phyloP scores from a whole-genome alignment of 2,329 filamentous ascomycete species.

The Neodidymelliopsis sp. region DNA sequence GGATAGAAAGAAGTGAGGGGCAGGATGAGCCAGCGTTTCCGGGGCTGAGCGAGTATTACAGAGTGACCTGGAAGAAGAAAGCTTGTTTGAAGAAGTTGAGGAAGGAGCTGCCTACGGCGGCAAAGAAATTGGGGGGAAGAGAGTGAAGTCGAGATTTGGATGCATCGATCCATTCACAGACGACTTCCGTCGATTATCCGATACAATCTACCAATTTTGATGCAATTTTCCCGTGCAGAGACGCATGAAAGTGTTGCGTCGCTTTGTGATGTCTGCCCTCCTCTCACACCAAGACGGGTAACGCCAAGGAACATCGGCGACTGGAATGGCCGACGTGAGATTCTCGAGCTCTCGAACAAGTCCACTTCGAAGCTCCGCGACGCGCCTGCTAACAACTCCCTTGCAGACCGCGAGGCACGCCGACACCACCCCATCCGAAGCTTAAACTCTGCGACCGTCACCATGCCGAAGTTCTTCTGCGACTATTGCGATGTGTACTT shows the following conservation, averaged over 20 bases:
- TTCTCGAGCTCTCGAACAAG: constrained; percentile 23
- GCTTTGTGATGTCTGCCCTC: too few relatives aligned
- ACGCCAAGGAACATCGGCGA: constrained; percentile 27
- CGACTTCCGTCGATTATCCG: too few relatives aligned
- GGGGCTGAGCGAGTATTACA: constrained; percentile 36
- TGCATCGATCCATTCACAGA: too few relatives aligned
- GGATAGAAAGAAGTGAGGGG: constrained; percentile 29
- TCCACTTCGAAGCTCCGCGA: constrained; percentile 28
- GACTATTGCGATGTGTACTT: constrained; percentile 99
- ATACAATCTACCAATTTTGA: too few relatives aligned
- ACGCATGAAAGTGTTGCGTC: too few relatives aligned
- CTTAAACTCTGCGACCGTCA: background rate
- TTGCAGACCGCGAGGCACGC: background rate
- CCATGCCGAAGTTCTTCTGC: constrained; percentile 54
- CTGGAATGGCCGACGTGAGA: constrained; percentile 23
- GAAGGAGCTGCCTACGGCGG: constrained; percentile 15
- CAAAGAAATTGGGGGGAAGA: background rate
- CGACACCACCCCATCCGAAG: background rate
- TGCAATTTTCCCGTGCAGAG: background rate
- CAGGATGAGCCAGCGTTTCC: constrained; percentile 34
- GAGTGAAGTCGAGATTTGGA: background rate
- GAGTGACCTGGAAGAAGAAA: constrained; percentile 42
- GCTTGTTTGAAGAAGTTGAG: constrained; percentile 36
- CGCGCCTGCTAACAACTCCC: constrained; percentile 19
- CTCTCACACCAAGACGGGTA: background rate